Conservation (phyloP, 169 alveolate species). For the Plasmodium yoelii region DNA sequence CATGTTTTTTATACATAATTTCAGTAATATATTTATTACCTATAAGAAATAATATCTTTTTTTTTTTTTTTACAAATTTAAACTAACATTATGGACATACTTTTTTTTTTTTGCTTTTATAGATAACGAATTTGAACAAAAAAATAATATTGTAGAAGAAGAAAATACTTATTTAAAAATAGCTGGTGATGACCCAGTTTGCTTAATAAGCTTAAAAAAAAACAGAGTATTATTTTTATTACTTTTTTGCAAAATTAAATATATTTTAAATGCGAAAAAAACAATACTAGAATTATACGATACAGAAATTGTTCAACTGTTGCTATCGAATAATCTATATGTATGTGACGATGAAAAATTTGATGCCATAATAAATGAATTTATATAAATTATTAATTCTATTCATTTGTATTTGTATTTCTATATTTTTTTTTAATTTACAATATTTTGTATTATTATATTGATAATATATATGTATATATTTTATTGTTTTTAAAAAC, state of each 20-base stretch:
- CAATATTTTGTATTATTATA: too few relatives aligned
- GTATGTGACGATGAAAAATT: slow-evolving; percentile 59
- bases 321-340: slow-evolving; percentile 41
- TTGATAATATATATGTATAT: too few relatives aligned
- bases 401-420: background rate
- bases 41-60: background rate
- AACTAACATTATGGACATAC: too few relatives aligned
- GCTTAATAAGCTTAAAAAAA: slow-evolving; percentile 32
- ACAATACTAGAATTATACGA: slow-evolving; percentile 46
- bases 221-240: slow-evolving; percentile 43
- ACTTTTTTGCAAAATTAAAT: slow-evolving; percentile 62
- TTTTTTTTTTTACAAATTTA: slow-evolving; percentile 10
- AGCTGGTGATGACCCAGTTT: slow-evolving; percentile 28
- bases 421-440: background rate
- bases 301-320: slow-evolving; percentile 7
- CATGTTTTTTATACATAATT: background rate
- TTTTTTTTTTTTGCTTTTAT: slow-evolving; percentile 31
- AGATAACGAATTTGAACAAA: slow-evolving; percentile 19
- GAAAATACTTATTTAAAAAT: slow-evolving; percentile 48
- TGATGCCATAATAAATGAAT: slow-evolving; percentile 66
- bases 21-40: background rate
- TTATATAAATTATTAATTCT: slow-evolving; percentile 15
- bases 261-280: slow-evolving; percentile 50
- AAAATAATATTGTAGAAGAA: slow-evolving; percentile 4
- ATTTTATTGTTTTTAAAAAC: background rate